Base-by-base conservation (phyloP, 306 rosid species). In the Canavalia ensiformis region DNA sequence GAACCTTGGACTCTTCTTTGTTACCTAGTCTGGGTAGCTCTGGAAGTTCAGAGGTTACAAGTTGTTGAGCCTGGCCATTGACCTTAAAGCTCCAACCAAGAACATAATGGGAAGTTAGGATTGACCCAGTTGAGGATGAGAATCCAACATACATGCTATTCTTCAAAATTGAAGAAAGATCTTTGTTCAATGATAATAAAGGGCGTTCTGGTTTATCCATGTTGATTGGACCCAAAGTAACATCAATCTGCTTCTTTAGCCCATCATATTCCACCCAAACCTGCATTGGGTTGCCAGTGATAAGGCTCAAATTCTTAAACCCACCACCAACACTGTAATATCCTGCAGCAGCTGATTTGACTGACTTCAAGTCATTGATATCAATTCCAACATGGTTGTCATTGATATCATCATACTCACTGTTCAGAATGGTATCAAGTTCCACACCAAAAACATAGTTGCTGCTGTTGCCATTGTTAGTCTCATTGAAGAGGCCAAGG, bases 251-350 rank as follows among this genome's bases (percentile, higher is more conserved):
- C 56, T 75, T 87, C 65, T 85, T 8, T 2, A 4, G 50, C 6
- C 86, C 87, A 54, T 90, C 93, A 79, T 93, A 93, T 10, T 90
- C 93, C 34, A 93, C 82, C 97, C 97, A 93, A 4, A 87, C 84
- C 46, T 83, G 88, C 86, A 90, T 89, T 7, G 81, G 69, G 51
- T 69, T 1, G 41, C 93, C 97, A 54, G 90, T 86, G 1, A 76
- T 80, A 5, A 94, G 86, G 8, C 74, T 85, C 87, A 90, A 47
- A 55, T 85, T 83, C 55, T 18, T 44, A 28, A 86, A 66, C 60
- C 45, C 84, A 35, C 60, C 84, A 46, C 3, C 25, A 18, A 18
- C 49, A 1, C 6, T 41, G 30, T 64, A 83, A 51, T 84, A 91
- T 0, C 90, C 87, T 0, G 93, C 98, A 0, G 88, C 8, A 6